phyloP scores from a whole-genome alignment of 305 asterid genomes.

The Striga hermonthica region DNA sequence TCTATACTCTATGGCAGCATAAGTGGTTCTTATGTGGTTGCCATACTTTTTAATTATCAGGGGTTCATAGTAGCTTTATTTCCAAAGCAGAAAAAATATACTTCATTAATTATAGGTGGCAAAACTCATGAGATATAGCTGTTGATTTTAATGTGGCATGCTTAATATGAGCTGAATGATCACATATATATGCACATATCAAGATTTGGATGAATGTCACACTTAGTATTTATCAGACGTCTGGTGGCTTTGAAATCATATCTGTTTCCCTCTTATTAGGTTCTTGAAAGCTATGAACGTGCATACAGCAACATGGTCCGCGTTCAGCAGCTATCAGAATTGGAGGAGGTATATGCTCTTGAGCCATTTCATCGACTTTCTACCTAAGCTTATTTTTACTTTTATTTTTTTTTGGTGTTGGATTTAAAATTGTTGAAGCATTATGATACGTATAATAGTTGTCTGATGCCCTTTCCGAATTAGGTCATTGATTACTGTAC shows the following conservation, averaged over 20 bases:
- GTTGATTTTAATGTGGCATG: slow-evolving; percentile 6
- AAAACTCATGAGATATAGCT: slow-evolving; percentile 5
- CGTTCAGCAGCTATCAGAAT: slow-evolving; percentile 90
- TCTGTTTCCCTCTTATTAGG: slow-evolving; percentile 43
- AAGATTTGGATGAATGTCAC: background rate
- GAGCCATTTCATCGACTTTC: slow-evolving; percentile 15
- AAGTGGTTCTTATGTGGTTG: slow-evolving; percentile 12
- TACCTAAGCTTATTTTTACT: slow-evolving; percentile 27
- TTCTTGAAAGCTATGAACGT: slow-evolving; percentile 98
- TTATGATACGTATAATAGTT: slow-evolving; percentile 31
- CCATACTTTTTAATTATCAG: background rate
- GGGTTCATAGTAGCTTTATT: too few relatives aligned
- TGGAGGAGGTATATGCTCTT: slow-evolving; percentile 76
- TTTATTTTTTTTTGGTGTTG: background rate
- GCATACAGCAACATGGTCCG: slow-evolving; percentile 99
- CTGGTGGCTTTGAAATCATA: slow-evolving; percentile 26
- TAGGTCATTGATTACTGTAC: slow-evolving; percentile 95
- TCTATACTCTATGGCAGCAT: background rate
- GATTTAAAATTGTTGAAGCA: slow-evolving; percentile 5
- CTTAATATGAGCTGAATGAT: background rate
- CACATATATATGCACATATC: background rate
- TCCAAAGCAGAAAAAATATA: too few relatives aligned
- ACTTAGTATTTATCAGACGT: background rate
- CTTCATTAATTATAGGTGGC: too few relatives aligned
- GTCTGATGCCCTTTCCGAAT: slow-evolving; percentile 34